These are phyloP conservation scores for Tilletia setariae DNA, from an alignment of 1,284 basidiomycete genomes.

Conservation along the genomic window DNA sequence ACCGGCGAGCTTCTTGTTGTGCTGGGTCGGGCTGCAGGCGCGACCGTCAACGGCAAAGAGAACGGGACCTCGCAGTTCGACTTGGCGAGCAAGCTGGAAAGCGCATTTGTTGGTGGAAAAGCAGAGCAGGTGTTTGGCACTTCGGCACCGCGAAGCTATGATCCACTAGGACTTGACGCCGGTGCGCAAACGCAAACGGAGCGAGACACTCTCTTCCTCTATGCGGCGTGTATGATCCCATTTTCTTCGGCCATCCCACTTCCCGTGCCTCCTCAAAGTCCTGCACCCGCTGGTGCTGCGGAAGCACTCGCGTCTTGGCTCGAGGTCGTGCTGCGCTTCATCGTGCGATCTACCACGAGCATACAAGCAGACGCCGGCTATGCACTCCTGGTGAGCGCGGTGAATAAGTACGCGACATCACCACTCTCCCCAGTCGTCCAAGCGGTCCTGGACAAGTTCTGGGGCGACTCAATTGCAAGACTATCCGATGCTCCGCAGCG, in stretches of 20 bases:
- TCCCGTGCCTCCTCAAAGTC: background rate
- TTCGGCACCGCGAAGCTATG: background rate
- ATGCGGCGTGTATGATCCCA: background rate
- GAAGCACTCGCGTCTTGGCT: conserved; percentile 12
- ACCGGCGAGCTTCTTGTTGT: conserved; percentile 32
- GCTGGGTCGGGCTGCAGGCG: conserved; percentile 30
- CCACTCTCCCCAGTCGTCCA: conserved; percentile 23
- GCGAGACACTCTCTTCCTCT: conserved; percentile 1
- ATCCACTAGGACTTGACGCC: background rate
- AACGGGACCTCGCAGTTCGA: conserved; percentile 25
- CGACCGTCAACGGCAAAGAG: conserved; percentile 14
- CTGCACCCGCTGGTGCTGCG: background rate
- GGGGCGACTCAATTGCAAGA: conserved; percentile 24
- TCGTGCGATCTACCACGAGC: background rate
- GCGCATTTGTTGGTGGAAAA: conserved; percentile 24
- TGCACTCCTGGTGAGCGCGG: conserved; percentile 19
- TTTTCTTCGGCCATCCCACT: conserved; percentile 5
- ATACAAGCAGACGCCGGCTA: conserved; percentile 22
- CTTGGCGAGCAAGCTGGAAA: conserved; percentile 29
- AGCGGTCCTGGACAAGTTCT: conserved; percentile 32
- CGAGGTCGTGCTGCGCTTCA: conserved; percentile 3
- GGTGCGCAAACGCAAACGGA: background rate
- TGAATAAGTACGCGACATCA: conserved; percentile 44
- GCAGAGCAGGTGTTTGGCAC: background rate
- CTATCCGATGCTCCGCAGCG: background rate